Evolutionary conservation across 129 eudicot species (phyloP), one percentile per base, ranked within the genome.

Genomic region (Helianthus tuberosus): DNA sequence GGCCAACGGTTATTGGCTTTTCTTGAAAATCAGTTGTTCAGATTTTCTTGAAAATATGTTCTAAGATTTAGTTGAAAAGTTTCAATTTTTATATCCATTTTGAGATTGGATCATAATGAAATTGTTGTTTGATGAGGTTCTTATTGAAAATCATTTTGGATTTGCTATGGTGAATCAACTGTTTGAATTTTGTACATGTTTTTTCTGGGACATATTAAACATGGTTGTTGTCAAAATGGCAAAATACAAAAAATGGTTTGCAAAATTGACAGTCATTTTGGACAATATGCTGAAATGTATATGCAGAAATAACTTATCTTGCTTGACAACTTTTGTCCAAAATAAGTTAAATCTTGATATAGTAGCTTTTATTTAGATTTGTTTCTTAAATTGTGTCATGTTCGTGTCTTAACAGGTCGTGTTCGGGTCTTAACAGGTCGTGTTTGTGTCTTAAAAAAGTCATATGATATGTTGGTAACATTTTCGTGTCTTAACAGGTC

Each of bases 21-120:
- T 46, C 78, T 65, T 64, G 78, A 64, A 16, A 75, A 13, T 35
- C 35, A 1, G 35, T 29, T 25, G 29, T 25, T 25, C 29, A 25
- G 29, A 25, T 57, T 55, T 79, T 46, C 78, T 64, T 64, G 78
- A 72, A 12, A 75, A 14, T 36, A 14, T 53, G 29, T 39, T 65
- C 73, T n/a, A 52, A 15, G 14, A 60, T 69, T 47, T 69, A 69
- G 57, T 77, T 69, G 41, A 38, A 71, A 69, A 58, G 46, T 38
- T 61, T 13, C 44, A 36, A 41, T 65, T 51, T 78, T 43, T 51
- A 13, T 32, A 60, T 16, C 60, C 49, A 38, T 17, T 73, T 58
- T 51, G 55, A 71, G 38, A 67, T 65, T 27, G 6, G 73, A 43
- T 64, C 60, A 62, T 32, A 29, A 61, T 47, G 61, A 5, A 39